These are phyloP conservation scores for Vachellia pachyceras DNA, from an alignment of 306 rosid genomes.

Conservation along the genomic window DNA sequence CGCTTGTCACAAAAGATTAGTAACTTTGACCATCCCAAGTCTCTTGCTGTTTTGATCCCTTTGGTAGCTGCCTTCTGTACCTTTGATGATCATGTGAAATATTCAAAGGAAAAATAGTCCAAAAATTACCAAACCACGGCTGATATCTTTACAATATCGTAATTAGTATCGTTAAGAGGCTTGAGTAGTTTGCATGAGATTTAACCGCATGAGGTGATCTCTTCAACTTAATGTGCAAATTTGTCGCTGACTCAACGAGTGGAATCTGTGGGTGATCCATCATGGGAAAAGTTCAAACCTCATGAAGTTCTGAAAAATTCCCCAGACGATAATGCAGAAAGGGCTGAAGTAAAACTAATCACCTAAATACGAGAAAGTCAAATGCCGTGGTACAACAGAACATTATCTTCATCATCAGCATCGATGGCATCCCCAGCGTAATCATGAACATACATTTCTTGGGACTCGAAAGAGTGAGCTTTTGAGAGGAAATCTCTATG, in stretches of 20 bases:
- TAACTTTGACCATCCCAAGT: neutral
- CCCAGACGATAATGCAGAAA: neutral
- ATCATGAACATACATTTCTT: conserved; percentile 52
- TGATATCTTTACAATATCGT: too few relatives aligned
- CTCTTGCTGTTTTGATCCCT: neutral
- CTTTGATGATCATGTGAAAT: neutral
- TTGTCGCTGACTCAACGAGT: neutral
- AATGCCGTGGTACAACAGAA: conserved; percentile 58
- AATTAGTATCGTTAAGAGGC: too few relatives aligned
- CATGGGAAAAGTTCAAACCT: neutral
- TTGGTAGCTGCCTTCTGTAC: neutral
- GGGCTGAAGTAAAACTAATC: conserved; percentile 28
- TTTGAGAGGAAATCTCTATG: conserved; percentile 14
- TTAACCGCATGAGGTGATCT: neutral
- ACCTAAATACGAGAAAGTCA: conserved; percentile 51
- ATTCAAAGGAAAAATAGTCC: conserved; percentile 14
- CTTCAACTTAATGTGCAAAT: neutral
- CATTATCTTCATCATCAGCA: conserved; percentile 65
- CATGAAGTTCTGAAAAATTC: neutral
- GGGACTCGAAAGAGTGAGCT: conserved; percentile 33
- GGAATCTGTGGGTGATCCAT: neutral
- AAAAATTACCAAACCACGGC: neutral
- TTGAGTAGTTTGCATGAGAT: neutral
- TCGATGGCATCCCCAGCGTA: conserved; percentile 55
- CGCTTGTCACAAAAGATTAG: neutral